Conservation (phyloP, 1,284 basidiomycete species). For the Cerrena zonata region DNA sequence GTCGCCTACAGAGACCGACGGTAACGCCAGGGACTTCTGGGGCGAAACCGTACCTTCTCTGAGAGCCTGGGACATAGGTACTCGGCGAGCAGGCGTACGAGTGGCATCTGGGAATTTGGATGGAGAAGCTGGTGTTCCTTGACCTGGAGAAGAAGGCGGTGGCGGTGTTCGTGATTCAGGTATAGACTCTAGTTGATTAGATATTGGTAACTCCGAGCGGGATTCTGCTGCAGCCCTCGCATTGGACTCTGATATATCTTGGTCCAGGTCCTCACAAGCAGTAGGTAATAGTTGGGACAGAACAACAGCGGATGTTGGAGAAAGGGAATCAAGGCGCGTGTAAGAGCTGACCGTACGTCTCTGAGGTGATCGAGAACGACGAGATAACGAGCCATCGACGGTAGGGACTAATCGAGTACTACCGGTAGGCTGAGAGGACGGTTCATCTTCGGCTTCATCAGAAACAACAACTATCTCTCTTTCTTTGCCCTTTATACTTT, state of each 20-base stretch:
- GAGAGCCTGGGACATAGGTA: slow-evolving; percentile 48
- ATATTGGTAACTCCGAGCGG: background rate
- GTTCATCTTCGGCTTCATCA: background rate
- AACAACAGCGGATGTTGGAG: slow-evolving; percentile 1
- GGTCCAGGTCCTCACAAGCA: background rate
- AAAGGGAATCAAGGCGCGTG: slow-evolving; percentile 1
- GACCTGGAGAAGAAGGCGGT: slow-evolving; percentile 3
- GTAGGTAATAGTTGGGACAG: slow-evolving; percentile 5
- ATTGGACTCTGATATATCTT: too few species aligned
- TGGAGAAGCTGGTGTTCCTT: too few species aligned
- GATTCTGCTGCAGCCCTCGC: background rate
- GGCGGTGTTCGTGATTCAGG: background rate
- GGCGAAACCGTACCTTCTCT: slow-evolving; percentile 45
- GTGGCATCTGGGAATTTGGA: slow-evolving; percentile 33
- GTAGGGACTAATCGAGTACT: background rate
- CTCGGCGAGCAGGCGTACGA: slow-evolving; percentile 56
- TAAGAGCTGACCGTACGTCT: background rate
- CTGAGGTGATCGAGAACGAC: background rate
- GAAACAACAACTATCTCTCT: background rate
- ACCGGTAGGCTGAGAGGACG: background rate
- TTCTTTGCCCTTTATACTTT: slow-evolving; percentile 5
- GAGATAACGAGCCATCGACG: too few species aligned
- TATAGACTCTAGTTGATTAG: background rate
- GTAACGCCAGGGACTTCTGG: slow-evolving; percentile 28
- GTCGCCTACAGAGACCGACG: background rate